Percentiles rank a stretch among this genome's conserved stretches.
phyloP scores from a whole-genome alignment of 116 monocot genomes.

The Phalaenopsis hybrid region DNA sequence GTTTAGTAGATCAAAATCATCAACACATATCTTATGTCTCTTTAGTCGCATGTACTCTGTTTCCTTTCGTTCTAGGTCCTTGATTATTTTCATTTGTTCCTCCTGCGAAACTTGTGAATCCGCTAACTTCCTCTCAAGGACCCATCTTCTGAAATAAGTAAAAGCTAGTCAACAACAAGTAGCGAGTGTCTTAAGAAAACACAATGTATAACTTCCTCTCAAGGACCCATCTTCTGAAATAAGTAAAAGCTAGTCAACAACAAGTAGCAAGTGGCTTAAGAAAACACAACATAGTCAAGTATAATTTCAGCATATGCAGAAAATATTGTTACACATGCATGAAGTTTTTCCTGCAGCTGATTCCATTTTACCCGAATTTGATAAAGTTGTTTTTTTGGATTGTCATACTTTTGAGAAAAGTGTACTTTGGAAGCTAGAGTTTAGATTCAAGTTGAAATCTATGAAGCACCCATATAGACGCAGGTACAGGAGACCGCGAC shows the following conservation, averaged over 20 bases:
- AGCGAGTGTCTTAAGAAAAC: too few relatives aligned
- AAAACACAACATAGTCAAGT: background rate
- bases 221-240: slow-evolving; percentile 41
- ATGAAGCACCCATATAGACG: too few relatives aligned
- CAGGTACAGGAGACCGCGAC: too few relatives aligned
- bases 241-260: slow-evolving; percentile 14
- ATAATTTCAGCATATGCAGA: background rate
- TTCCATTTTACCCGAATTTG: too few relatives aligned
- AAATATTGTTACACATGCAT: background rate
- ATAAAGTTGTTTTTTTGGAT: too few relatives aligned
- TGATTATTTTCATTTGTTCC: slow-evolving; percentile 46
- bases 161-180: slow-evolving; percentile 13
- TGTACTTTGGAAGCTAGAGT: too few relatives aligned
- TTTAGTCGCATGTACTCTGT: slow-evolving; percentile 63
- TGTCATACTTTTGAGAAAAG: too few relatives aligned
- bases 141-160: slow-evolving; percentile 33
- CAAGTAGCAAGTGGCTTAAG: background rate
- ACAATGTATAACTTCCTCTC: too few relatives aligned
- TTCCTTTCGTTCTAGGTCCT: slow-evolving; percentile 61
- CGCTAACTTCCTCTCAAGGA: slow-evolving; percentile 44
- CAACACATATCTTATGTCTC: slow-evolving; percentile 60
- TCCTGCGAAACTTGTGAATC: slow-evolving; percentile 47
- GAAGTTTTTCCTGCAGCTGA: background rate
- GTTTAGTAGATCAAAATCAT: slow-evolving; percentile 57
- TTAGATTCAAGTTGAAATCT: too few relatives aligned